Evolutionary conservation across 2,329 filamentous ascomycete genomes (phyloP).

Genomic region (Arthrobotrys entomopaga): DNA sequence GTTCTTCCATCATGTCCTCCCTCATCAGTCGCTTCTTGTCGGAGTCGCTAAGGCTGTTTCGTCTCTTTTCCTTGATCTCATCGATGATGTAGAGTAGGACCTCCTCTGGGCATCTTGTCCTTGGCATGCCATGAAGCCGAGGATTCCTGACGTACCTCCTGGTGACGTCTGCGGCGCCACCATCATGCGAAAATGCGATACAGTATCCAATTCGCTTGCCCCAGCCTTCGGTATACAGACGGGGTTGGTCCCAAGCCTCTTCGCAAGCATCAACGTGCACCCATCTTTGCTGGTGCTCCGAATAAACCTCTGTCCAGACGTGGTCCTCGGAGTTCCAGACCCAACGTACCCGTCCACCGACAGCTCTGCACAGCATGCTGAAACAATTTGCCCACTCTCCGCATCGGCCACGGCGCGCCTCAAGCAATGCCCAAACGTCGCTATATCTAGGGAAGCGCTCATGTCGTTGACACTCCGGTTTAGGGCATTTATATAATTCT

Average conservation of each 20-base stretch:
- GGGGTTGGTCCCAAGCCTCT: constrained; percentile 92
- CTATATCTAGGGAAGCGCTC: constrained; percentile 95
- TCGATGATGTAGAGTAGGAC: constrained; percentile 90
- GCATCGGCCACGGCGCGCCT: constrained; percentile 84
- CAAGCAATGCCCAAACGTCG: constrained; percentile 90
- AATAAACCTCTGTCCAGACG: constrained; percentile 98
- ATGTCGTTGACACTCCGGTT: constrained; percentile 76
- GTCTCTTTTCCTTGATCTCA: constrained; percentile 86
- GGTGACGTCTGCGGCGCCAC: constrained; percentile 72
- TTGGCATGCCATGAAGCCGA: constrained; percentile 75
- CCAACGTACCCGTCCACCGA: constrained; percentile 92
- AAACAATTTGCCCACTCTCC: constrained; percentile 99
- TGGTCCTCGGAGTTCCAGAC: constrained; percentile 98
- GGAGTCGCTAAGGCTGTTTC: constrained; percentile 84
- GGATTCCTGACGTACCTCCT: constrained; percentile 76
- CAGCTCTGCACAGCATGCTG: constrained; percentile 94
- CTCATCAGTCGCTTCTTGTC: constrained; percentile 83
- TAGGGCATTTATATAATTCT: constrained; percentile 89
- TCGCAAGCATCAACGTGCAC: constrained; percentile 96
- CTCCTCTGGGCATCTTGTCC: constrained; percentile 84
- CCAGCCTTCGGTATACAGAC: constrained; percentile 94
- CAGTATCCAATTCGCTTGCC: constrained; percentile 96
- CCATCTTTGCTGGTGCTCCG: constrained; percentile 91
- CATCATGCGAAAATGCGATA: constrained; percentile 94
- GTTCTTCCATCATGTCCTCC: constrained; percentile 79